Percentiles rank a stretch among this genome's conserved stretches.
Evolutionary conservation across 352 stramenopile genomes (phyloP).

Genomic region (Globisporangium acanthophoron): DNA sequence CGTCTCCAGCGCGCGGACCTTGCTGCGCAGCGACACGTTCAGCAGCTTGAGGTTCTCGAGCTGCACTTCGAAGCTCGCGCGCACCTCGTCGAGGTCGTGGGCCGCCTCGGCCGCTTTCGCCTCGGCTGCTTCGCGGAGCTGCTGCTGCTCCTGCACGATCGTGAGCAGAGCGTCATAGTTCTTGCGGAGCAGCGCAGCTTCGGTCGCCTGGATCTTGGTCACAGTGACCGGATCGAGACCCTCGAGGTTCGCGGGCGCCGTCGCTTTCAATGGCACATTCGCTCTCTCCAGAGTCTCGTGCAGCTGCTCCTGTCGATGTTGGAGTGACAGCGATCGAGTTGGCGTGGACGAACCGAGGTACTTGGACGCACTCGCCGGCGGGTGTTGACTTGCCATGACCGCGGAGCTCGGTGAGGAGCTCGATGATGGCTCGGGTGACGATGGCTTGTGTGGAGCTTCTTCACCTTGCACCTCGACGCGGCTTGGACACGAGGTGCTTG

Average conservation of each 20-base stretch:
- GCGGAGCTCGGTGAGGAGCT: too few species aligned
- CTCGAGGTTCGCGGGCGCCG: constrained; percentile 39
- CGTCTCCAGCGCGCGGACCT: constrained; percentile 58
- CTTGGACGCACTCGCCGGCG: too few species aligned
- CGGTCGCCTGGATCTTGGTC: constrained; percentile 43
- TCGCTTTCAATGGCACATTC: constrained; percentile 21
- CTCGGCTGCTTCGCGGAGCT: constrained; percentile 50
- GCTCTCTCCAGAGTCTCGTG: constrained; percentile 13
- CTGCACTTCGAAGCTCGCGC: constrained; percentile 54
- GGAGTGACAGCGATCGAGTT: background rate
- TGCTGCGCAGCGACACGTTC: constrained; percentile 52
- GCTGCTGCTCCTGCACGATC: constrained; percentile 69
- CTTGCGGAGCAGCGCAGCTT: constrained; percentile 58
- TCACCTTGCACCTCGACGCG: too few species aligned
- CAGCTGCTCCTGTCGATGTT: background rate
- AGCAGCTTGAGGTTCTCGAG: constrained; percentile 76
- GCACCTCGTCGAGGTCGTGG: constrained; percentile 48
- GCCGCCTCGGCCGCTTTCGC: constrained; percentile 28
- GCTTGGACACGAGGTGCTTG: too few species aligned
- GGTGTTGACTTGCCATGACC: too few species aligned
- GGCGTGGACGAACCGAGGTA: background rate
- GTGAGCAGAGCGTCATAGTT: constrained; percentile 79
- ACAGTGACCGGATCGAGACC: constrained; percentile 50
- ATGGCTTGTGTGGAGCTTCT: too few species aligned
- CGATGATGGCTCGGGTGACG: too few species aligned